phyloP scores from a whole-genome alignment of 164 flowering plant species.

The Vitis vinifera region ASM3070453v1 NC_081819.1:19455001-19455500 shows the following conservation, averaged over 20 bases:
- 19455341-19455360: constrained; percentile 58
- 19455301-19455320: constrained; percentile 32
- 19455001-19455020: constrained; percentile 51
- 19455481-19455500: constrained; percentile 64
- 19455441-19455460: constrained; percentile 72
- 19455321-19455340: constrained; percentile 74
- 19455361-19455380: constrained; percentile 76
- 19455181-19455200: constrained; percentile 45
- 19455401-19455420: constrained; percentile 96
- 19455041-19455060: constrained; percentile 89
- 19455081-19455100: constrained; percentile 63
- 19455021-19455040: constrained; percentile 92
- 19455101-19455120: constrained; percentile 80
- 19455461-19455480: constrained; percentile 70
- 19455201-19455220: not conserved
- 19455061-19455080: constrained; percentile 55
- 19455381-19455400: constrained; percentile 62
- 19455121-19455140: constrained; percentile 72
- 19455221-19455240: not conserved
- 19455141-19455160: constrained; percentile 80
- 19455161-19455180: constrained; percentile 85
- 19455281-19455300: not conserved
- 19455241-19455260: too few species aligned
- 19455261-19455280: too few species aligned
- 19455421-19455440: constrained; percentile 94